phyloP scores from a whole-genome alignment of 2,329 filamentous ascomycete genomes.

The Calycina marina region DNA sequence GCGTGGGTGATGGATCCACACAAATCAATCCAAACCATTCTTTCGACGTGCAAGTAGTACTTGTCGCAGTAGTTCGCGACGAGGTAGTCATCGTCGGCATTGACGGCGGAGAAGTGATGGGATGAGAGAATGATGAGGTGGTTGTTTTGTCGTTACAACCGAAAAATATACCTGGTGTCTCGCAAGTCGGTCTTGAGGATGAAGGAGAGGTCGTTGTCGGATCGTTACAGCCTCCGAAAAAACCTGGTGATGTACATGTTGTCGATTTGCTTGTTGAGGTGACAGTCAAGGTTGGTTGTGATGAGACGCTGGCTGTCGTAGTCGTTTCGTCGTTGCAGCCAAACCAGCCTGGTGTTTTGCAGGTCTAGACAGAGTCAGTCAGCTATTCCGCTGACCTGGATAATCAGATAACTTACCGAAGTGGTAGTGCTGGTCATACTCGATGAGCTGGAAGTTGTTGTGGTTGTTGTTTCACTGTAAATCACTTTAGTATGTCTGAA shows the following conservation, averaged over 20 bases:
- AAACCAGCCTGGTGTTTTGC: constrained; percentile 31
- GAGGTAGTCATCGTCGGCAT: constrained; percentile 7
- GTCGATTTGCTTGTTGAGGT: constrained; percentile 14
- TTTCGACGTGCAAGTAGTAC: constrained; percentile 14
- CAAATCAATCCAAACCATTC: constrained; percentile 20
- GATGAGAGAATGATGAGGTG: constrained; percentile 21
- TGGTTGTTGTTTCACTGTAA: constrained; percentile 15
- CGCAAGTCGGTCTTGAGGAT: constrained; percentile 26
- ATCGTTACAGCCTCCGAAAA: constrained; percentile 34
- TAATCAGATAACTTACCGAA: constrained; percentile 19
- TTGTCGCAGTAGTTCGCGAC: constrained; percentile 14
- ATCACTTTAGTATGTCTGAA: constrained; percentile 12
- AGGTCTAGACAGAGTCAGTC: constrained; percentile 20
- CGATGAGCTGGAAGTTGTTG: constrained; percentile 9
- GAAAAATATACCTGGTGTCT: constrained; percentile 43
- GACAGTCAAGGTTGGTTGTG: constrained; percentile 4
- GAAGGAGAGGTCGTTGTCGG: constrained; percentile 27
- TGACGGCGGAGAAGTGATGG: constrained; percentile 21
- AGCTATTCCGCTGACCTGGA: background rate
- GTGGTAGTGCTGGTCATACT: constrained; percentile 19
- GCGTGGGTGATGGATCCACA: constrained; percentile 15
- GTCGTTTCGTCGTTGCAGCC: constrained; percentile 33
- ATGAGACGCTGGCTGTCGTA: constrained; percentile 23
- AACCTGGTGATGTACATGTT: constrained; percentile 28
- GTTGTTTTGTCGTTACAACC: constrained; percentile 33